These are phyloP conservation scores for Monilinia vaccinii-corymbosi DNA, from an alignment of 2,329 filamentous ascomycete genomes.

Conservation along the genomic window DNA sequence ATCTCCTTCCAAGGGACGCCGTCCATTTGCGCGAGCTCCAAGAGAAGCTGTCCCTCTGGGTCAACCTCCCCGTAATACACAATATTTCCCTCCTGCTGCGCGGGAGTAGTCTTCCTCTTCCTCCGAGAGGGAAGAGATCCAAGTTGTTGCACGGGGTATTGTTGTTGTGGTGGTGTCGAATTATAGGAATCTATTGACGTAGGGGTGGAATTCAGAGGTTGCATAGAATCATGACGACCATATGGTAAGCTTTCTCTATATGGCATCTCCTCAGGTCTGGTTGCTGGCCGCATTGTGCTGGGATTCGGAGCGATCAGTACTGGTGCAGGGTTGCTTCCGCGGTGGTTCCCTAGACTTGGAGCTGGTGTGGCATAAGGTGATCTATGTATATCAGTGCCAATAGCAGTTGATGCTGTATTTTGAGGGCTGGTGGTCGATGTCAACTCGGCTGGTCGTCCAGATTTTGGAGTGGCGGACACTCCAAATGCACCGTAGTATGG, in stretches of 20 bases:
- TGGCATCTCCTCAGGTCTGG: conserved; percentile 6
- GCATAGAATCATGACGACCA: conserved; percentile 18
- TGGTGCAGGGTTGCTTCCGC: conserved; percentile 13
- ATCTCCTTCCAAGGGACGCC: conserved; percentile 31
- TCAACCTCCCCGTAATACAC: conserved; percentile 18
- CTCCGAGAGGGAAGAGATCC: conserved; percentile 9
- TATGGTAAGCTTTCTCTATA: conserved; percentile 9
- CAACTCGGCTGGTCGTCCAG: conserved; percentile 10
- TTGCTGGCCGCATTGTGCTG: conserved; percentile 12
- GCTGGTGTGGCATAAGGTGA: conserved; percentile 13
- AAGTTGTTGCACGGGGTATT: neutral
- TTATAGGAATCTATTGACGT: conserved; percentile 16
- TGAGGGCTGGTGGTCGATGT: conserved; percentile 18
- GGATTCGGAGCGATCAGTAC: conserved; percentile 24
- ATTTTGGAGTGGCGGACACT: conserved; percentile 20
- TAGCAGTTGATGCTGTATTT: conserved; percentile 15
- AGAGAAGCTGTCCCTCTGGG: conserved; percentile 28
- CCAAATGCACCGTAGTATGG: conserved; percentile 22
- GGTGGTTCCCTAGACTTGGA: conserved; percentile 9
- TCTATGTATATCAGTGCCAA: conserved; percentile 11
- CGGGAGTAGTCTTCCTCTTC: conserved; percentile 21
- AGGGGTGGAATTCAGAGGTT: conserved; percentile 21
- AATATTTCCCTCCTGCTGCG: conserved; percentile 9
- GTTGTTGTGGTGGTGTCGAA: conserved; percentile 14
- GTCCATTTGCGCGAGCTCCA: conserved; percentile 29